phyloP scores from a whole-genome alignment of 345 rosid species.

The Capsella bursapastoris region DNA sequence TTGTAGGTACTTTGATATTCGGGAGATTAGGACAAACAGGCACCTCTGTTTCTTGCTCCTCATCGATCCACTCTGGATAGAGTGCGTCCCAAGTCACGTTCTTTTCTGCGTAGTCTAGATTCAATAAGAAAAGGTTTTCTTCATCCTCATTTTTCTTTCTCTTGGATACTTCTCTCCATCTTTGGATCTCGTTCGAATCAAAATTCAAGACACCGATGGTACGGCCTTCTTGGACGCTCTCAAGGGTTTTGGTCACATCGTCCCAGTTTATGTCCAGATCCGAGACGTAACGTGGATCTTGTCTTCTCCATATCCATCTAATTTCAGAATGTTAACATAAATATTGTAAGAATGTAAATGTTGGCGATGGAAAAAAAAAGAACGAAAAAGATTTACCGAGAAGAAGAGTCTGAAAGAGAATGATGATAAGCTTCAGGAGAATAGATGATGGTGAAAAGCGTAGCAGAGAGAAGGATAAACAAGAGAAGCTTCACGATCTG shows the following conservation, averaged over 20 bases:
- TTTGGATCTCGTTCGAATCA: constrained; percentile 57
- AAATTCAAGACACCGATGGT: constrained; percentile 86
- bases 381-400: constrained; percentile 43
- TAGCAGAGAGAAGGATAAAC: constrained; percentile 59
- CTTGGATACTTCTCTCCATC: constrained; percentile 69
- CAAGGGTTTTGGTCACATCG: constrained; percentile 59
- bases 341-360: background rate
- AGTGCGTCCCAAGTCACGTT: constrained; percentile 82
- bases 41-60: constrained; percentile 86
- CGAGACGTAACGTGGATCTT: constrained; percentile 67
- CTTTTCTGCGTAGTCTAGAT: constrained; percentile 52
- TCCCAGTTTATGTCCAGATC: constrained; percentile 67
- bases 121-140: constrained; percentile 44
- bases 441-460: constrained; percentile 58
- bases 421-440: constrained; percentile 62
- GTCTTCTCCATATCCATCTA: constrained; percentile 73
- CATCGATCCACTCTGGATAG: constrained; percentile 97
- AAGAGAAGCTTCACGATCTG: constrained; percentile 67
- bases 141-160: constrained; percentile 45
- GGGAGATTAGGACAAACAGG: constrained; percentile 81
- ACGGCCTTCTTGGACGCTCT: constrained; percentile 52
- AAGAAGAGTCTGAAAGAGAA: constrained; percentile 41
- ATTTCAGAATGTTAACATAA: background rate
- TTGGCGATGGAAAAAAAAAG: background rate
- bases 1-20: constrained; percentile 63